Percentiles rank a stretch among this genome's conserved stretches.
phyloP scores from a whole-genome alignment of 2,329 filamentous ascomycete species.

The Paracoccidioides lutzii region DNA sequence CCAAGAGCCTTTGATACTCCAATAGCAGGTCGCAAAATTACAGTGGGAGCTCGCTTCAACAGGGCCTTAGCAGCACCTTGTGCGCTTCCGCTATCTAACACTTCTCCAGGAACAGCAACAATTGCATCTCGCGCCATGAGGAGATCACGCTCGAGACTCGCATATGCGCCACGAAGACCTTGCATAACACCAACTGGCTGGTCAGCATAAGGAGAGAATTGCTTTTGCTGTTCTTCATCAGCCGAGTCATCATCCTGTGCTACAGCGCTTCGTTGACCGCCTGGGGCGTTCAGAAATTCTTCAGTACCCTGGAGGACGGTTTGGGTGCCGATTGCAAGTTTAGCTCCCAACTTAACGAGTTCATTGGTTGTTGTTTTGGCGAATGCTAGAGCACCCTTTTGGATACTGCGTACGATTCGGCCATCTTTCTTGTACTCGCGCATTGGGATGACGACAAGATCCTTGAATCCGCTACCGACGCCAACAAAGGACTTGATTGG shows the following conservation, averaged over 20 bases:
- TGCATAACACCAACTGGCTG: constrained; percentile 83
- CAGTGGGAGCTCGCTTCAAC: constrained; percentile 72
- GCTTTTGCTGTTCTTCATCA: constrained; percentile 56
- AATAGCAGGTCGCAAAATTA: constrained; percentile 80
- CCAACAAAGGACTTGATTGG: constrained; percentile 85
- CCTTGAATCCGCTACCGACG: constrained; percentile 72
- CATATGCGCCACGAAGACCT: constrained; percentile 70
- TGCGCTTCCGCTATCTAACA: constrained; percentile 74
- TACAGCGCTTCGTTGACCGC: constrained; percentile 31
- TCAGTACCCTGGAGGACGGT: constrained; percentile 85
- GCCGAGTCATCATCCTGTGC: constrained; percentile 47
- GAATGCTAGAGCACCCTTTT: constrained; percentile 81
- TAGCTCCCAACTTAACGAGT: constrained; percentile 86
- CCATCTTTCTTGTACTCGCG: constrained; percentile 91
- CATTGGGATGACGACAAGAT: constrained; percentile 80
- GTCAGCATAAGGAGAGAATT: constrained; percentile 84
- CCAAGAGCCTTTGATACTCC: constrained; percentile 81
- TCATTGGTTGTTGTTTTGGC: constrained; percentile 88
- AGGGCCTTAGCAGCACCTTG: constrained; percentile 69
- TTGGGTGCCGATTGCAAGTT: constrained; percentile 87
- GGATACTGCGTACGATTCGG: constrained; percentile 76
- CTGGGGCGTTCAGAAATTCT: constrained; percentile 47
- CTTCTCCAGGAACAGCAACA: constrained; percentile 83
- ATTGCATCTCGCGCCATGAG: constrained; percentile 78
- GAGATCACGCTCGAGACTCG: constrained; percentile 75